phyloP scores from a whole-genome alignment of 345 rosid genomes.

The Rhodamnia rubescens region DNA sequence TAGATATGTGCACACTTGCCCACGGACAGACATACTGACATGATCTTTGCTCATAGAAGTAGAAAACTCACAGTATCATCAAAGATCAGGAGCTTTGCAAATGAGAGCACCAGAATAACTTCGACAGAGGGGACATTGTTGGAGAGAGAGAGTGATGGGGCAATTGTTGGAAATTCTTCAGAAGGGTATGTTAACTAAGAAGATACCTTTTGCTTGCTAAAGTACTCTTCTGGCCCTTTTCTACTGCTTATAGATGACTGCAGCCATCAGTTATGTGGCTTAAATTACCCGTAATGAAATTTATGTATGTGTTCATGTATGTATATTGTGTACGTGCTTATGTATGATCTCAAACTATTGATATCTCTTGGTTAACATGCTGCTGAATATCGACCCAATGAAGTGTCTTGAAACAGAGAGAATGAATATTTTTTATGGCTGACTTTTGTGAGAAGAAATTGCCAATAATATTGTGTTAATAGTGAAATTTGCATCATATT shows the following conservation, averaged over 20 bases:
- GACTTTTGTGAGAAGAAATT: neutral
- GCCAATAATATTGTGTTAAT: neutral
- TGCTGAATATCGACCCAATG: neutral
- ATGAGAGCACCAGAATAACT: neutral
- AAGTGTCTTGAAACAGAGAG: neutral
- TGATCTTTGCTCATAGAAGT: neutral
- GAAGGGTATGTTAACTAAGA: neutral
- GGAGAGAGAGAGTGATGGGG: neutral
- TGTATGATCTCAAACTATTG: neutral
- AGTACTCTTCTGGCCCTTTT: neutral
- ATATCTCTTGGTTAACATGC: too few species aligned
- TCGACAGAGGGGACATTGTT: neutral
- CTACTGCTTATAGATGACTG: neutral
- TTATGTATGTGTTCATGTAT: neutral
- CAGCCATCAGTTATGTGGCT: neutral
- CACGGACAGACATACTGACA: neutral
- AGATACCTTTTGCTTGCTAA: neutral
- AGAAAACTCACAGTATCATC: neutral
- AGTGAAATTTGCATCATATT: neutral
- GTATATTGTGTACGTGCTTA: too few species aligned
- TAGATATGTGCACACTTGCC: neutral
- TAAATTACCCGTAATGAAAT: neutral
- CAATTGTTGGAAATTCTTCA: neutral
- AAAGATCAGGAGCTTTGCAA: neutral
- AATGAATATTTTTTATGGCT: neutral